A percentile compares a stretch with the other conserved stretches of the same genome.
These are phyloP conservation scores for Mallotus japonicus DNA, from an alignment of 441 rosid species.

Conservation along the genomic window DNA sequence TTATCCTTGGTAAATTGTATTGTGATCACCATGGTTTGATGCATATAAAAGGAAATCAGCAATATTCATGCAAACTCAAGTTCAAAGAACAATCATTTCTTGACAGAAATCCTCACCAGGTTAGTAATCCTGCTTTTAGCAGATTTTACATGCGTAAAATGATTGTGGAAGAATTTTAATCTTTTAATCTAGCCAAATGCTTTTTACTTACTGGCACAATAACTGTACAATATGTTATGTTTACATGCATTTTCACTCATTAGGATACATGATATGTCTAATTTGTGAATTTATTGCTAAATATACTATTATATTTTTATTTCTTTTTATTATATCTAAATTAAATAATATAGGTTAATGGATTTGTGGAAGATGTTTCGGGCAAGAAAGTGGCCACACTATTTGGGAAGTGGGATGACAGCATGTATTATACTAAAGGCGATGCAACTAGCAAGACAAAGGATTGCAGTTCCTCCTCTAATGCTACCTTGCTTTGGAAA, in stretches of 20 bases:
- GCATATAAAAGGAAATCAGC: constrained; percentile 73
- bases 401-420: constrained; percentile 94
- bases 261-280: constrained; percentile 3
- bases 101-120: constrained; percentile 93
- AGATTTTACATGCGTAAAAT: not conserved
- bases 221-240: constrained; percentile 1
- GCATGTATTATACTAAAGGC: constrained; percentile 55
- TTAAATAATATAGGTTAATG: constrained; percentile 70
- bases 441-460: constrained; percentile 53
- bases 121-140: constrained; percentile 25
- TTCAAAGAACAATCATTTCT: constrained; percentile 89
- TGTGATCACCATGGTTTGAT: constrained; percentile 92
- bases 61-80: constrained; percentile 80
- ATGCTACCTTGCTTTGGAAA: constrained; percentile 72
- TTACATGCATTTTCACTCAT: not conserved
- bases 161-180: not conserved
- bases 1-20: constrained; percentile 84
- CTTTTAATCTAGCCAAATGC: constrained; percentile 3
- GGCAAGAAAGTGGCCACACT: constrained; percentile 63
- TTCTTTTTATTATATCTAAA: constrained; percentile 4
- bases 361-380: constrained; percentile 67
- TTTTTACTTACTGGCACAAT: not conserved
- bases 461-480: constrained; percentile 48
- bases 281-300: constrained; percentile 3
- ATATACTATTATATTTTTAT: not conserved